Percentiles rank a stretch among this genome's conserved stretches.
Evolutionary conservation across 2,329 filamentous ascomycete genomes (phyloP).

Genomic region (Cordyceps militaris): DNA sequence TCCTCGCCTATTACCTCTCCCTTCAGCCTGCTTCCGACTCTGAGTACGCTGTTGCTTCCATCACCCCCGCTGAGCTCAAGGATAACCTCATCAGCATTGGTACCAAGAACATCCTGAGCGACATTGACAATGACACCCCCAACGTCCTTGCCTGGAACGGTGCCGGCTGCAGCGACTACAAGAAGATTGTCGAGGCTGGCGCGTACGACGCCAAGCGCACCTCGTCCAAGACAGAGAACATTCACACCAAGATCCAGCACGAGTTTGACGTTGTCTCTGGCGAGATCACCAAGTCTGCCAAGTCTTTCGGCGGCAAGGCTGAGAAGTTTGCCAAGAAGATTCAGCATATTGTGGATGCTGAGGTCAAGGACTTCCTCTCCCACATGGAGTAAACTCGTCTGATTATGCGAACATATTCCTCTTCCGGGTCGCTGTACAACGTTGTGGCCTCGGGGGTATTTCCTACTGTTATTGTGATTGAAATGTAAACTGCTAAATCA

Average conservation of each 20-base stretch:
- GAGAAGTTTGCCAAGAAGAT: constrained; percentile 58
- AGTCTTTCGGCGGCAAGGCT: constrained; percentile 47
- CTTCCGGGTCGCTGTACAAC: background rate
- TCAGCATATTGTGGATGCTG: constrained; percentile 53
- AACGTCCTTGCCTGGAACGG: constrained; percentile 99
- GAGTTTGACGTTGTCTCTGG: constrained; percentile 52
- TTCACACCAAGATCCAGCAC: constrained; percentile 53
- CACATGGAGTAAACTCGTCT: constrained; percentile 35
- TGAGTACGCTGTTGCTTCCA: constrained; percentile 78
- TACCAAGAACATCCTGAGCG: constrained; percentile 68
- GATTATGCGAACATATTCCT: background rate
- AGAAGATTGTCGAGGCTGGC: constrained; percentile 68
- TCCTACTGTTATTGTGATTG: constrained; percentile 6
- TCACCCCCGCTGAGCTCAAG: constrained; percentile 95
- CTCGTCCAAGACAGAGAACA: constrained; percentile 45
- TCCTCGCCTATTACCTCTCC: constrained; percentile 95
- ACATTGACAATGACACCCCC: constrained; percentile 77
- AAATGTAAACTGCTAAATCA: constrained; percentile 10
- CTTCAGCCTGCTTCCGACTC: constrained; percentile 88
- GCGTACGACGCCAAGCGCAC: constrained; percentile 54
- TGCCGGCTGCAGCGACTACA: constrained; percentile 88
- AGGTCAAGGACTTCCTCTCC: constrained; percentile 53
- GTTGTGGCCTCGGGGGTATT: background rate
- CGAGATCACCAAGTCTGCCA: constrained; percentile 48
- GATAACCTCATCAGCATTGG: constrained; percentile 74